Conservation (phyloP, 768 basidiomycete species). For the Clathrus columnatus region DNA sequence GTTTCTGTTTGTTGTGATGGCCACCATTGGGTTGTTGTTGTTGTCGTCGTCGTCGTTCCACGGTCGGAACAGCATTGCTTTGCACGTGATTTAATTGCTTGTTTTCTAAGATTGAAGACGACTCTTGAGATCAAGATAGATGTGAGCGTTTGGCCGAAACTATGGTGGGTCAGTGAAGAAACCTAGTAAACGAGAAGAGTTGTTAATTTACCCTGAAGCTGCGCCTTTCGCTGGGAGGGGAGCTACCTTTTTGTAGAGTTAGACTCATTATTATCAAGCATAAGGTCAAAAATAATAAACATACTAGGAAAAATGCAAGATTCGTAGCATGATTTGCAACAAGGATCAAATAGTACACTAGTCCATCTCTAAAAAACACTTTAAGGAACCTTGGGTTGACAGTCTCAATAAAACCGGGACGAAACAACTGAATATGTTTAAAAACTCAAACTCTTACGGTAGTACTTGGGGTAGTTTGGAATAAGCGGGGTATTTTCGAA, state of each 20-base stretch:
- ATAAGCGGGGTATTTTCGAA: not conserved
- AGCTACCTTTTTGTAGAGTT: not conserved
- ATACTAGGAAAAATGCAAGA: not conserved
- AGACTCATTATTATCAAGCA: not conserved
- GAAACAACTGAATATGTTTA: not conserved
- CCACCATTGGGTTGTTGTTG: too few species aligned
- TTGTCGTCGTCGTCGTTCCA: too few species aligned
- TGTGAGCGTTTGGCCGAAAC: not conserved
- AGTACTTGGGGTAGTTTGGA: not conserved
- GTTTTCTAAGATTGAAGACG: not conserved
- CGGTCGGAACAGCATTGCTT: not conserved
- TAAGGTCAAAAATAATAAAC: not conserved
- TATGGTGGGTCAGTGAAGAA: not conserved
- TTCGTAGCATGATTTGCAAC: not conserved
- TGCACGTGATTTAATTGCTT: not conserved
- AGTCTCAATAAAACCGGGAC: not conserved
- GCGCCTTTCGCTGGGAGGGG: not conserved
- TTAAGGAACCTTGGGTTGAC: not conserved
- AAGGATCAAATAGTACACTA: not conserved
- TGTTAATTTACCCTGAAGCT: not conserved
- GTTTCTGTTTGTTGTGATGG: not conserved
- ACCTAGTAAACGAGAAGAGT: not conserved
- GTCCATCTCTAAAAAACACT: constrained; percentile 1
- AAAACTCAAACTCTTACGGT: not conserved
- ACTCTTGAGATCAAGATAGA: not conserved